Base-by-base conservation (phyloP, 768 basidiomycete species). In the Podaxis sp. region DNA sequence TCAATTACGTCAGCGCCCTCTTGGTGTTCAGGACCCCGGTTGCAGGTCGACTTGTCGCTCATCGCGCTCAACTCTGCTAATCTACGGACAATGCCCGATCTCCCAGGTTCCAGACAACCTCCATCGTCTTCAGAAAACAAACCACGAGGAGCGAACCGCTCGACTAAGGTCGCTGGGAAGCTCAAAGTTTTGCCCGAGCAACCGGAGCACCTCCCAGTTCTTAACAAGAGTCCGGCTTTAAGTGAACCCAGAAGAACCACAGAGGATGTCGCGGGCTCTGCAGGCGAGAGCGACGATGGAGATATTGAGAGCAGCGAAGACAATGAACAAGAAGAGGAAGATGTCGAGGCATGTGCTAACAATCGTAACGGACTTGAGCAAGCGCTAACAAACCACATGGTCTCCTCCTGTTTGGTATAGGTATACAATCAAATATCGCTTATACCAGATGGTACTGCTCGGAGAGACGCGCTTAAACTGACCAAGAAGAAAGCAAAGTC, bases 401-500 rank as follows among this genome's bases (percentile, higher is more conserved):
- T 46, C 36, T 54, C 24, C 63, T 55, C 53, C 37, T 11, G 33
- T 33, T 48, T 53, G 15, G 15, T 41, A 20, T 66, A 95, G 91
- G 90, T 92, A n/a, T 96, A 96, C 73, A 93, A 93, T 67, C 95
- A 96, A 77, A 87, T 98, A 63, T 90, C 92, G 3, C 87, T 93
- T 37, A 98, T 98, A 56, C 95, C 96, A 2, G 94, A 93, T 50
- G 96, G 96, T 3, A 94, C 95, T 22, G 96, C 96, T 7, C 87
- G 94, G 48, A 83, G 93, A 63, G 96, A 98, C 77, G 96, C 96
- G 2, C 76, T 95, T 65, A 88, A 82, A 63, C 75, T 98, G 66
- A 98, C 95, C 2, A 96, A 97, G 78, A 95, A 92, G 78, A 96
- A 96, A 73, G 94, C 95, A 2, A 96, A 95, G 72, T 87, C 87